These are phyloP conservation scores for Leishmania turanica DNA, from an alignment of 208 protist genomes.

Conservation along the genomic window DNA sequence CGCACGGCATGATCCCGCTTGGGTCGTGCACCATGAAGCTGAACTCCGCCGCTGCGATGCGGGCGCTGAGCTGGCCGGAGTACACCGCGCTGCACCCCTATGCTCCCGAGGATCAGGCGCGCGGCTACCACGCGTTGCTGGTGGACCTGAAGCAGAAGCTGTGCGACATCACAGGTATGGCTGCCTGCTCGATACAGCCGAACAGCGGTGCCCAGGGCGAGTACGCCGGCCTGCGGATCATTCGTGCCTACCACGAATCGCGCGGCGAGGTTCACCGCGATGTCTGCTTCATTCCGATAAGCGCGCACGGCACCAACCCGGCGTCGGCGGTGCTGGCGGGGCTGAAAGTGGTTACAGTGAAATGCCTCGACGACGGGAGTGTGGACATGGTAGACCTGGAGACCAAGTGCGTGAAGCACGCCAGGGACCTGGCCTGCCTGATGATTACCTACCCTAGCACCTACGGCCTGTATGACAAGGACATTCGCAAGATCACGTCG, in stretches of 20 bases:
- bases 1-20: slow-evolving; percentile 97
- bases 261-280: slow-evolving; percentile 88
- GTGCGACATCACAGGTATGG: slow-evolving; percentile 96
- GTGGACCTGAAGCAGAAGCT: slow-evolving; percentile 87
- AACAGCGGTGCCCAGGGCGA: slow-evolving; percentile 98
- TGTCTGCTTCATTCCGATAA: slow-evolving; percentile 97
- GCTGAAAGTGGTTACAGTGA: slow-evolving; percentile 93
- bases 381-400: slow-evolving; percentile 94
- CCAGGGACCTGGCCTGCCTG: slow-evolving; percentile 91
- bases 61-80: slow-evolving; percentile 95
- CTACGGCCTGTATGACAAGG: slow-evolving; percentile 97
- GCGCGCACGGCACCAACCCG: slow-evolving; percentile 99
- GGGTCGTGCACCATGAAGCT: slow-evolving; percentile 99
- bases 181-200: slow-evolving; percentile 95
- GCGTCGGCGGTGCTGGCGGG: slow-evolving; percentile 95
- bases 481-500: slow-evolving; percentile 87
- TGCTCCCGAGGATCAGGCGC: slow-evolving; percentile 90
- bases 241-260: slow-evolving; percentile 83
- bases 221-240: slow-evolving; percentile 95
- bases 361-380: slow-evolving; percentile 90
- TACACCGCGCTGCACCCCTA: slow-evolving; percentile 96
- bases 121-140: slow-evolving; percentile 84
- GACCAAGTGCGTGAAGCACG: slow-evolving; percentile 91
- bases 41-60: slow-evolving; percentile 96
- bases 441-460: slow-evolving; percentile 99